A percentile compares a stretch with the other conserved stretches of the same genome.
phyloP scores from a whole-genome alignment of 2,329 filamentous ascomycete genomes.

The Ciborinia camelliae region DNA sequence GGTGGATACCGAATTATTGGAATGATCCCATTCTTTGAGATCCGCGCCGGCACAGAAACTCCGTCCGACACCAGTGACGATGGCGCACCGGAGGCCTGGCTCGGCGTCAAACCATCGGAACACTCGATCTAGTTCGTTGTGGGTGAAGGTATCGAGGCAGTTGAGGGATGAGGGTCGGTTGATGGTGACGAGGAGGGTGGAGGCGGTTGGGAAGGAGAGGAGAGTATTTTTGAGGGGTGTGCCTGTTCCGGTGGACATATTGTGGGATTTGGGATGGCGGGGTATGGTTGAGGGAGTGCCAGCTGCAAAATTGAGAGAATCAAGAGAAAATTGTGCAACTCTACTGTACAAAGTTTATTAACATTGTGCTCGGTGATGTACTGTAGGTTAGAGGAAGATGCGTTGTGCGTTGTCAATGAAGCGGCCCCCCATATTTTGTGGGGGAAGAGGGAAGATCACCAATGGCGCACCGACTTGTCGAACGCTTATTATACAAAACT shows the following conservation, averaged over 20 bases:
- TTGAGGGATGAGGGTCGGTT: constrained; percentile 58
- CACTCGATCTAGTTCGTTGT: constrained; percentile 44
- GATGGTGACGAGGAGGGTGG: constrained; percentile 58
- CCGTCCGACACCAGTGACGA: constrained; percentile 60
- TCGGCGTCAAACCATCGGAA: constrained; percentile 63
- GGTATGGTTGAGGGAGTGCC: constrained; percentile 9
- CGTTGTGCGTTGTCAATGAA: constrained; percentile 10
- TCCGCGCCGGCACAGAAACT: constrained; percentile 69
- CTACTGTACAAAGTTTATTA: constrained; percentile 1
- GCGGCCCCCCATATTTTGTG: not conserved
- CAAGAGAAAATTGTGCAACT: constrained; percentile 11
- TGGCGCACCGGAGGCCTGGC: constrained; percentile 53
- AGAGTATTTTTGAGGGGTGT: constrained; percentile 16
- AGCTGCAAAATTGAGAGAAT: not conserved
- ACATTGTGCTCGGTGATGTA: not conserved
- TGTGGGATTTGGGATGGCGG: constrained; percentile 10
- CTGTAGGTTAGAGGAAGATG: constrained; percentile 9
- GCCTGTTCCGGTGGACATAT: constrained; percentile 12
- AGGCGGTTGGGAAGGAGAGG: constrained; percentile 48
- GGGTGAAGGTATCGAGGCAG: constrained; percentile 43
- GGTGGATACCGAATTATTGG: constrained; percentile 2
- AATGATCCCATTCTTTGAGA: constrained; percentile 55
- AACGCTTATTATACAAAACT: too few relatives aligned
- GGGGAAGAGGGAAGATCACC: not conserved
- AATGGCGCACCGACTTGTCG: too few relatives aligned